These are phyloP conservation scores for Termitomyces sp. DNA, from an alignment of 768 basidiomycete genomes.

Conservation along the genomic window DNA sequence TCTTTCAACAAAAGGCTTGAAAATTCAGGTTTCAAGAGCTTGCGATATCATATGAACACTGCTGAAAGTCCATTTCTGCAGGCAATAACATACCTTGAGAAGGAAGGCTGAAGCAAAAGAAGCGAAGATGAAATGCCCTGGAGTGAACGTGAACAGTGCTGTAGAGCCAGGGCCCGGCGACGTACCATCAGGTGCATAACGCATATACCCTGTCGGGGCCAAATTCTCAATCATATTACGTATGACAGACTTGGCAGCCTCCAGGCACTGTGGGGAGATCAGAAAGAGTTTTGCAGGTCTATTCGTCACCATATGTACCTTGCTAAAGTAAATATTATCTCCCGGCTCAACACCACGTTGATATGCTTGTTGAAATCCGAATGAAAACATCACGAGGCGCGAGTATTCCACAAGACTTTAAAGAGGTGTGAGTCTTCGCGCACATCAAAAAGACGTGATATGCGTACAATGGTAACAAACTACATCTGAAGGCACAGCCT, in stretches of 20 bases:
- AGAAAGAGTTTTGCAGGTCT: background rate
- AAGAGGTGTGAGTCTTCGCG: conserved; percentile 3
- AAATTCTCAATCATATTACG: conserved; percentile 58
- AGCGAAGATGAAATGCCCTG: conserved; percentile 73
- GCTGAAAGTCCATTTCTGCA: background rate
- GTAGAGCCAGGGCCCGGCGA: background rate
- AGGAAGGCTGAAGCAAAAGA: conserved; percentile 82
- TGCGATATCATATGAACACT: background rate
- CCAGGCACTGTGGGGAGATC: conserved; percentile 47
- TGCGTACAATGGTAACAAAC: conserved; percentile 68
- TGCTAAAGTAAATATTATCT: conserved; percentile 63
- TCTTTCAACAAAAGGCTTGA: conserved; percentile 53
- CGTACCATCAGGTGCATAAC: conserved; percentile 72
- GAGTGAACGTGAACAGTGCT: background rate
- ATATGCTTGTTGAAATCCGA: conserved; percentile 81
- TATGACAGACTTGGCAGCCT: conserved; percentile 65
- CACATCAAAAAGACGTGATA: background rate
- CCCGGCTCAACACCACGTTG: conserved; percentile 58
- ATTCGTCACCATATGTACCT: conserved; percentile 32
- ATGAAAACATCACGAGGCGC: conserved; percentile 81
- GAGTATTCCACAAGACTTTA: conserved; percentile 72
- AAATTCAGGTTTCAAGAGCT: conserved; percentile 75
- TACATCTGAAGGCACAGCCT: conserved; percentile 54
- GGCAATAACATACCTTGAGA: conserved; percentile 50
- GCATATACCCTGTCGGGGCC: conserved; percentile 70